Conservation (phyloP, 495 filamentous ascomycete species). For the Xylaria intraflava region DNA sequence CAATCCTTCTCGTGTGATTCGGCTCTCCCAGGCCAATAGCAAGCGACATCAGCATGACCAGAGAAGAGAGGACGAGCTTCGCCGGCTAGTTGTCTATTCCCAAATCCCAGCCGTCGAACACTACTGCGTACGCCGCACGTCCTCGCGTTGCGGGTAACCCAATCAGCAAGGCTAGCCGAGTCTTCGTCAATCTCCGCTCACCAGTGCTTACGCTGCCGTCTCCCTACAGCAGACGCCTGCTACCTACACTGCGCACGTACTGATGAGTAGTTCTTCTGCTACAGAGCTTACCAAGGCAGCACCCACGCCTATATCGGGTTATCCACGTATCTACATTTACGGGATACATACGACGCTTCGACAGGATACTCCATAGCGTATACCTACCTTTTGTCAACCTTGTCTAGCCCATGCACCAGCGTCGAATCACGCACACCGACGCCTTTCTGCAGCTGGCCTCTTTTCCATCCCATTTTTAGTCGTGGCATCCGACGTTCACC, state of each 20-base stretch:
- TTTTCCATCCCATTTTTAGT: slow-evolving; percentile 11
- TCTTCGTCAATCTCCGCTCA: background rate
- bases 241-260: too few relatives aligned
- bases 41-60: background rate
- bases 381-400: background rate
- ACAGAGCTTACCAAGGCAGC: background rate
- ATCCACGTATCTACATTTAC: slow-evolving; percentile 2
- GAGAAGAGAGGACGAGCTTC: background rate
- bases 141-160: background rate
- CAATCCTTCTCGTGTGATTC: slow-evolving; percentile 6
- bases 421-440: slow-evolving; percentile 11
- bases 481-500: slow-evolving; percentile 8
- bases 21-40: slow-evolving; percentile 8
- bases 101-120: background rate
- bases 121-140: background rate
- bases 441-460: slow-evolving; percentile 4
- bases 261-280: too few relatives aligned
- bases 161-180: slow-evolving; percentile 8
- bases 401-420: slow-evolving; percentile 1
- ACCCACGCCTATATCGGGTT: background rate
- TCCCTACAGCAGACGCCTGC: background rate
- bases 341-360: slow-evolving; percentile 3
- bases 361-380: slow-evolving; percentile 1
- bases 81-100: background rate
- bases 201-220: background rate